Evolutionary conservation across 2,329 filamentous ascomycete species (phyloP).

Genomic region (Xylariaceae sp.): DNA sequence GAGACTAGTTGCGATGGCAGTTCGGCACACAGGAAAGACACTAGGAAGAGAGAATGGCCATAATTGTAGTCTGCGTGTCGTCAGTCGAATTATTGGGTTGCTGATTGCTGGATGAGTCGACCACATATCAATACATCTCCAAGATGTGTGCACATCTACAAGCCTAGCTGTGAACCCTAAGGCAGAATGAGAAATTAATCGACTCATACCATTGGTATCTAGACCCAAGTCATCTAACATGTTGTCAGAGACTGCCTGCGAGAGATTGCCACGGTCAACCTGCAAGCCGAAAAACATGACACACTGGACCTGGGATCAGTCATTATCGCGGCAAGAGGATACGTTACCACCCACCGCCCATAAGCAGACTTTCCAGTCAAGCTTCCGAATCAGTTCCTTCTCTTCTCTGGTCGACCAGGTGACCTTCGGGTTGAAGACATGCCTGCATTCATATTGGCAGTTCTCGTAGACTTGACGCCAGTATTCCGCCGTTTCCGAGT

Average conservation of each 20-base stretch:
- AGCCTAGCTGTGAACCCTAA: not conserved
- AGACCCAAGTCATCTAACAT: slow-evolving; percentile 57
- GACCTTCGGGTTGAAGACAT: slow-evolving; percentile 57
- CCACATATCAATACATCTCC: not conserved
- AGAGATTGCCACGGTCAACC: slow-evolving; percentile 62
- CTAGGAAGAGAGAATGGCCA: slow-evolving; percentile 57
- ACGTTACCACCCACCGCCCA: slow-evolving; percentile 41
- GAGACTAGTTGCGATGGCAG: slow-evolving; percentile 63
- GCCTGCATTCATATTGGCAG: slow-evolving; percentile 53
- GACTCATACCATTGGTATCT: slow-evolving; percentile 44
- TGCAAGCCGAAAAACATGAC: slow-evolving; percentile 66
- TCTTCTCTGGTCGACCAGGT: slow-evolving; percentile 58
- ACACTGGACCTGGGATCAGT: slow-evolving; percentile 41
- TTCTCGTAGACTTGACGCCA: slow-evolving; percentile 41
- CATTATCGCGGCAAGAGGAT: slow-evolving; percentile 1
- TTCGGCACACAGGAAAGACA: slow-evolving; percentile 59
- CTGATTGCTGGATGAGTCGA: not conserved
- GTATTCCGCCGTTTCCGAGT: slow-evolving; percentile 34
- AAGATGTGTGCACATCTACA: not conserved
- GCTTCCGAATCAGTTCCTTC: slow-evolving; percentile 52
- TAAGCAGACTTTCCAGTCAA: slow-evolving; percentile 44
- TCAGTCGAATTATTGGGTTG: not conserved
- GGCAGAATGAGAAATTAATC: slow-evolving; percentile 31
- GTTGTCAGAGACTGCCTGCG: slow-evolving; percentile 62
- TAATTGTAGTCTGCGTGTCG: slow-evolving; percentile 49